Evolutionary conservation across 352 stramenopile species (phyloP), one percentile per base, ranked within the genome.

Genomic region (Globisporangium nagaii): DNA sequence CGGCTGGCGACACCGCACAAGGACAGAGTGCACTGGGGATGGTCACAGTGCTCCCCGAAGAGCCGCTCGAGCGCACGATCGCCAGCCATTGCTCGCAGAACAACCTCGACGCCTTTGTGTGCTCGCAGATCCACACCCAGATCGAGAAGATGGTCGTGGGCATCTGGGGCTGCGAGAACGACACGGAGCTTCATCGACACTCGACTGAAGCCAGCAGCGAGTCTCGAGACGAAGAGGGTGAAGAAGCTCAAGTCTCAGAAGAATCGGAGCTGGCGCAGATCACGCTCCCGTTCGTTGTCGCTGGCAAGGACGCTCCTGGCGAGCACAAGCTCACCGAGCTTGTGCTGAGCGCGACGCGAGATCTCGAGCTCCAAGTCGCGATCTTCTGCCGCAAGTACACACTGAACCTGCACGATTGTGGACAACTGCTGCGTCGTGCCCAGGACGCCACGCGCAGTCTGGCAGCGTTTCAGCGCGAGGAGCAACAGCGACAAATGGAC

Each of bases 161-260:
- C 28, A 65, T 84, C 56, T 88, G 76, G 76, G 74, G 76, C 15
- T 88, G 76, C 25, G 57, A 68, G 2, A 60, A 70, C 17, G 32
- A 52, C 11, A 49, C 10, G 6, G 20, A 10, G 1, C 0, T 56
- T 10, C 19, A 34, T 41, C 12, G 31, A 15, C 2, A 42, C 27
- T 17, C 8, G 3, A 39, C 10, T 10, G 17, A 10, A 15, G 10
- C 46, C 15, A 6, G 15, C 7, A 28, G 7, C 13, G 35, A 62
- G 13, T 4, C 5, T 37, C 8, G 22, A 24, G 20, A 25, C 22
- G 24, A 51, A 13, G 28, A 32, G 19, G 20, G 20, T n/a, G 24
- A 51, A 13, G 28, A 32, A 13, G 13, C 22, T 34, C 28, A 36
- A 20, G 41, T 11, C 6, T 0, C 11, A 32, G 12, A 40, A 20